Evolutionary conservation across 345 rosid species (phyloP), one percentile per base, ranked within the genome.

Genomic region (Citrus mangshanensis): DNA sequence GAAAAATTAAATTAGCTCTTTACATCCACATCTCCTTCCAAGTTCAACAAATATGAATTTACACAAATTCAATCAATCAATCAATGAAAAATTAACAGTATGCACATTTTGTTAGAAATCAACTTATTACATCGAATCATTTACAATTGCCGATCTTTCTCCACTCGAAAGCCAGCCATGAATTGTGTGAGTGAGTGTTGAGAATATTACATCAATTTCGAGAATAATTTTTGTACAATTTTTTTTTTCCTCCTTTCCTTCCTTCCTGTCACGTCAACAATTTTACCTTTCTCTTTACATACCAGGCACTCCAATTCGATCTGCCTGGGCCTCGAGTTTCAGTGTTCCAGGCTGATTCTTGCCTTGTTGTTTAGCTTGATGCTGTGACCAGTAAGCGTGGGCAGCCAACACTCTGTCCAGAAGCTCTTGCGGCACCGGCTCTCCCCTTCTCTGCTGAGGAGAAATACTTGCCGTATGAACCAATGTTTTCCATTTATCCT

Each of bases 401-500:
- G 99, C 95, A 56, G 86, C 90, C 88, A 96, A 68, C n/a, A 94
- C 99, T 68, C 97, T 86, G 86, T 96, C 98, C 78, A 94, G 75
- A 49, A 96, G 88, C 61, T 89, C 93, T 87, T 94, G 99, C 7
- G 99, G 99, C 73, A 96, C 97, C 0, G 99, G 95, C 81, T 96
- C 98, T 7, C 99, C 99, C 86, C 99, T 86, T 79, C 99, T 84
- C 78, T 94, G 98, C 79, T 94, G 99, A 0, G 98, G 97, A 59
- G 95, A 81, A 0, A 95, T 95, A 85, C 86, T 88, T 16, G 99
- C 97, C 0, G 99, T 95, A 89, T 94, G 99, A 73, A 96, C 99
- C 88, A 94, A 73, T 8, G 99, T 94, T 86, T 96, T 96, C 99
- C 99, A 96, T 81, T 96, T 96, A 84, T 96, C 99, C 98, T 96